Base-by-base conservation (phyloP, 805 yeast species). In the Zygotorulaspora danielsina region DNA sequence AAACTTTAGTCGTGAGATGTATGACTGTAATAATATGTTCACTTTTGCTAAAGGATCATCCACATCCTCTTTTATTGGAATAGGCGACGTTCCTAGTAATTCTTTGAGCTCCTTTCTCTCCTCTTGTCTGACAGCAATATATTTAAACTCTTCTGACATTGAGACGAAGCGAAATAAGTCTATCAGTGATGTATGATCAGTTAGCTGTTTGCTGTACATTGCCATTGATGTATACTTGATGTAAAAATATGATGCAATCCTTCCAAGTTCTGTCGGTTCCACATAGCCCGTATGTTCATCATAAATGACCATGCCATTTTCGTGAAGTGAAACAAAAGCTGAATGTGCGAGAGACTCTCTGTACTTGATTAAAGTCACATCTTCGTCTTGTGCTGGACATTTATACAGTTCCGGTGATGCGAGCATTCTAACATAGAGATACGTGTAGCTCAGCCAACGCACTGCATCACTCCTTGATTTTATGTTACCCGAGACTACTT, bases 221-320 rank as follows among this genome's bases (percentile, higher is more conserved):
- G 76, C 71, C 70, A 89, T 81, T 0, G 96, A 84, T 16, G 70
- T 72, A 51, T 85, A 77, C 9, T 78, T 75, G 41, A 93, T 84
- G 63, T 93, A 93, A 61, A 79, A 93, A 49, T 83, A 78, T 0
- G 98, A 83, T 0, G 98, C 82, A 42, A 93, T 81, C 44, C 73
- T 72, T 2, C 97, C 98, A 32, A 86, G 56, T 39, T 81, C 93
- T 0, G 86, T 81, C 0, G 84, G 51, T 6, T 62, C 55, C 0
- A 85, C 73, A 0, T 48, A 44, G 0, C 81, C 84, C 0, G 68
- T 57, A 0, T 54, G 53, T 2, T 61, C 57, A 50, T 82, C 77
- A 60, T 85, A 90, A 5, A 67, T 60, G 1, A 83, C 68, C 10
- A 89, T 64, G n/a, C 74, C 74, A 47, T 74, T 67, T 37, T 75